Evolutionary conservation across 2,329 filamentous ascomycete genomes (phyloP).

Genomic region (Akanthomyces muscarius): DNA sequence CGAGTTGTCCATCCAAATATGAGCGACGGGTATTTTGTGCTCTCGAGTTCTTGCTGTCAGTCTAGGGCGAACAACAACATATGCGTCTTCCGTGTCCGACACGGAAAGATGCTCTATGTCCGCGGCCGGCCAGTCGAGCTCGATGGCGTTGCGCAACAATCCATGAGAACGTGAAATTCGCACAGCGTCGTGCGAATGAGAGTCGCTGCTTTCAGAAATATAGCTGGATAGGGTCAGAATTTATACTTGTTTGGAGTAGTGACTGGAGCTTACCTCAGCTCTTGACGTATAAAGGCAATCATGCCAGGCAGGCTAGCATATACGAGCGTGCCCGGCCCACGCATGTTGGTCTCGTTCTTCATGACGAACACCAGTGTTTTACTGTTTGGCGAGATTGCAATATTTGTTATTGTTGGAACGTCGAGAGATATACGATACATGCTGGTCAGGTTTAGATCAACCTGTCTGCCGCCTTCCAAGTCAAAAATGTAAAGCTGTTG

Average conservation of each 20-base stretch:
- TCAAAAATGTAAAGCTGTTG: constrained; percentile 24
- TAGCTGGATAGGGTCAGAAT: not conserved
- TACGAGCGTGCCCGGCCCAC: not conserved
- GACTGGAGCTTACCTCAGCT: not conserved
- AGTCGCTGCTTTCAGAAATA: not conserved
- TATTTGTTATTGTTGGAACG: constrained; percentile 19
- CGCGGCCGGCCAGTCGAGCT: constrained; percentile 23
- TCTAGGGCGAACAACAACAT: constrained; percentile 23
- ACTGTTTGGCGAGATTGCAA: constrained; percentile 22
- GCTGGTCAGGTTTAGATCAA: constrained; percentile 20
- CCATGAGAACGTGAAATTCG: not conserved
- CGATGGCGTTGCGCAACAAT: not conserved
- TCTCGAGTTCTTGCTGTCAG: constrained; percentile 20
- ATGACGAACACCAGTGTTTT: constrained; percentile 24
- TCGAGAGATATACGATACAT: constrained; percentile 20
- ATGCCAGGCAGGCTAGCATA: not conserved
- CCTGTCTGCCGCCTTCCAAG: constrained; percentile 20
- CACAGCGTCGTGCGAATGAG: not conserved
- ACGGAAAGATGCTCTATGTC: constrained; percentile 22
- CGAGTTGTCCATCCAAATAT: constrained; percentile 20
- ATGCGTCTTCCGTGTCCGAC: constrained; percentile 19
- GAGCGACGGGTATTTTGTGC: constrained; percentile 24
- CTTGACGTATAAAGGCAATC: not conserved
- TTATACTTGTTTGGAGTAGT: not conserved
- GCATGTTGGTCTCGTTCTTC: constrained; percentile 1